Base-by-base conservation (phyloP, 352 stramenopile genomes). In the Phytopythium cucurbitacearum region DNA sequence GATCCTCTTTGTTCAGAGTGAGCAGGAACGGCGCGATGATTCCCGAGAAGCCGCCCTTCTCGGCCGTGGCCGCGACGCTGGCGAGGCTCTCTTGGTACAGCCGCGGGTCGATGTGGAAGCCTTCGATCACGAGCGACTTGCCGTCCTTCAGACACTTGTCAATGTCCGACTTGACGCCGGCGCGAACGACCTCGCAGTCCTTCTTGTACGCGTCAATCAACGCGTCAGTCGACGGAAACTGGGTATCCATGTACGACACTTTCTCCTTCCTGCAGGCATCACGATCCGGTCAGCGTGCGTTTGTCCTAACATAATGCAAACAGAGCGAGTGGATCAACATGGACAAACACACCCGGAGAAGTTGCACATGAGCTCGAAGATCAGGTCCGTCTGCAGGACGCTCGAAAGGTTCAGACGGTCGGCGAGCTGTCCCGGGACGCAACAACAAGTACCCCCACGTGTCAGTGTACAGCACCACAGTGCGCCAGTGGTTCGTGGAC, bases 361-460 rank as follows among this genome's bases (percentile, higher is more conserved):
- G 46, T 95, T 95, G 65, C 85, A 95, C 85, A 95, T 95, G 45
- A 95, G 74, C 63, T 93, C 85, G 59, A 92, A 92, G 53, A 92
- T 95, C 40, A 95, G 72, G 48, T 95, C 85, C 0, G 82, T 92
- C 54, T 95, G 85, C 15, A 95, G 67, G 5, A 95, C 82, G 33
- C 85, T 95, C 35, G 85, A 95, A 8, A 95, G 62, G 53, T 95
- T 95, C 13, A 95, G 70, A 0, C 85, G 85, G 44, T 95, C 85
- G 0, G 85, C 85, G 49, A 95, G 66, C 82, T 94, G 57, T 5
- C 39, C 12, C 37, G 6, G 8, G 11, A 39, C 7, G 42, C 16
- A n/a, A 2, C 3, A 15, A 11, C 15, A 39, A 40, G 10, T 41
- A 35, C 32, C 46, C 6, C 11, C 11, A 13, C 2, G 4, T 28